These are phyloP conservation scores for Cucurbita ficifolia DNA, from an alignment of 306 rosid genomes.

Conservation along the genomic window DNA sequence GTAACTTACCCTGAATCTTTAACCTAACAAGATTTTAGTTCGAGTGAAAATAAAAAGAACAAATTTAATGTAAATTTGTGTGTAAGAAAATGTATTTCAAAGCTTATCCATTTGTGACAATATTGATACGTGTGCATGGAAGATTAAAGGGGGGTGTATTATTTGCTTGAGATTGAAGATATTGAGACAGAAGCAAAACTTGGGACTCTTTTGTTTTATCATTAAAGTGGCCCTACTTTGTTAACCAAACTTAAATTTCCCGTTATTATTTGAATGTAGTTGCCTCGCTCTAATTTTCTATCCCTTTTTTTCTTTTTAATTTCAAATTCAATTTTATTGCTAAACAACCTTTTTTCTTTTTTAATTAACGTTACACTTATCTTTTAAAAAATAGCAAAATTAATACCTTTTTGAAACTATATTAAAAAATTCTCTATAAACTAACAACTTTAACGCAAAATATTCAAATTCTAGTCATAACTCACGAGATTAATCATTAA, in stretches of 20 bases:
- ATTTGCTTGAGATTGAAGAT: slow-evolving; percentile 16
- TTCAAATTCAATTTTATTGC: background rate
- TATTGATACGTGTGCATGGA: background rate
- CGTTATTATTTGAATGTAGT: background rate
- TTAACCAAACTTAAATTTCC: background rate
- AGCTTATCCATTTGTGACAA: background rate
- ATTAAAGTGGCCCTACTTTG: background rate
- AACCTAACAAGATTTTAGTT: too few species aligned
- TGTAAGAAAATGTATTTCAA: too few species aligned
- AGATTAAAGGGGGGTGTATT: too few species aligned
- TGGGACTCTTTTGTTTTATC: background rate
- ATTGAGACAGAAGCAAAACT: slow-evolving; percentile 16
- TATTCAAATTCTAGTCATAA: background rate
- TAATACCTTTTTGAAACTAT: background rate
- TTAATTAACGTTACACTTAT: too few species aligned
- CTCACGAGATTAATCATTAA: too few species aligned
- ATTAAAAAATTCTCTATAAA: background rate
- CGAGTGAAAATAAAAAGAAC: background rate
- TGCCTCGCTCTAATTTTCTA: background rate
- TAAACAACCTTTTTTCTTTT: background rate
- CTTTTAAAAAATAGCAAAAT: too few species aligned
- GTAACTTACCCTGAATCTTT: too few species aligned
- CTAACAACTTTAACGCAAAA: background rate
- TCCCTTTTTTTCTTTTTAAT: background rate
- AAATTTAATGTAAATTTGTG: too few species aligned